Evolutionary conservation across 148 eudicot species (phyloP).

Genomic region (Rhododendron simsii): DNA sequence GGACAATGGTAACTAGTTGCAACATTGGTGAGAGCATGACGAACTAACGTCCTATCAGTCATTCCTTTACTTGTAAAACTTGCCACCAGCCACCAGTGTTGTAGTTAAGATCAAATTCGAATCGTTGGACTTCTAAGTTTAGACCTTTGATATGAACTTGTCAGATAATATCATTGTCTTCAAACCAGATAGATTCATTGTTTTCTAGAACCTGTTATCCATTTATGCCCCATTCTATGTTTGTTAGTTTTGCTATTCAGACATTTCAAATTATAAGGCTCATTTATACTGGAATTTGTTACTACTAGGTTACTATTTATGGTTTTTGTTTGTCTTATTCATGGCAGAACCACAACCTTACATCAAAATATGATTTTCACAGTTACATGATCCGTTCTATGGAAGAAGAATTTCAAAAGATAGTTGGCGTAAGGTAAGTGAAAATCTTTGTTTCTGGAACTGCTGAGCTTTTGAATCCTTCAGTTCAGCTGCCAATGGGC

Average conservation of each 20-base stretch:
- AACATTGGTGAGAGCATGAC: background rate
- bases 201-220: background rate
- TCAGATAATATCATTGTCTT: background rate
- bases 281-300: background rate
- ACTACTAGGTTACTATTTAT: constrained; percentile 4
- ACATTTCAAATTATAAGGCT: background rate
- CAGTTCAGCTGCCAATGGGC: background rate
- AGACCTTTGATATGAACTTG: background rate
- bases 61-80: background rate
- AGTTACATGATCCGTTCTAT: constrained; percentile 98
- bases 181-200: background rate
- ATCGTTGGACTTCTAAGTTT: background rate
- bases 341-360: constrained; percentile 94
- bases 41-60: background rate
- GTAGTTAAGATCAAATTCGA: background rate
- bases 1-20: background rate
- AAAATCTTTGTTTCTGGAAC: constrained; percentile 8
- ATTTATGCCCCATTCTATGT: background rate
- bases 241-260: background rate
- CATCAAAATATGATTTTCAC: constrained; percentile 92
- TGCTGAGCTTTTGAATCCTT: background rate
- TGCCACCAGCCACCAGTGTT: background rate
- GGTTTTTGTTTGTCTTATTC: constrained; percentile 23
- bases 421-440: constrained; percentile 92
- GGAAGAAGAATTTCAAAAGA: constrained; percentile 98